Evolutionary conservation across 257 asterid species (phyloP).

Genomic region (Scutellaria barbata): DNA sequence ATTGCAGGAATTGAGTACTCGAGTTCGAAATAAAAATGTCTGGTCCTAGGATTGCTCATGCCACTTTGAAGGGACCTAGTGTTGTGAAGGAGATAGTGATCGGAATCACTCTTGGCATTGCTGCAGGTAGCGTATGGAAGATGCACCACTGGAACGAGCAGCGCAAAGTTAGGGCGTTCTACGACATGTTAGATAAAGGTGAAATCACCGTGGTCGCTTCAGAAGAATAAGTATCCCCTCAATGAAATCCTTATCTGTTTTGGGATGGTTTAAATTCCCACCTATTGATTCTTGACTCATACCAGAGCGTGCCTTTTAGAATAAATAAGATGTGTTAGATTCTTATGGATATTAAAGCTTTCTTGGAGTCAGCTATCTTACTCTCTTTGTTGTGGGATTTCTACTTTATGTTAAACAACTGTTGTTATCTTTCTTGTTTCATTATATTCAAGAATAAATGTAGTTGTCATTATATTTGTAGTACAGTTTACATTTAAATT

Average conservation of each 20-base stretch:
- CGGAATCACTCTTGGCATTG: slow-evolving; percentile 58
- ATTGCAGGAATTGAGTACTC: slow-evolving; percentile 37
- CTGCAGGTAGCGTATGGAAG: slow-evolving; percentile 74
- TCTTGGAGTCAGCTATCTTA: neutral
- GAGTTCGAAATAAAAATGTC: slow-evolving; percentile 51
- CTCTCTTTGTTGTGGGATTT: neutral
- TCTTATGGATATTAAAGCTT: slow-evolving; percentile 5
- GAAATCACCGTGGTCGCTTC: slow-evolving; percentile 63
- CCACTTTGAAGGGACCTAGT: slow-evolving; percentile 73
- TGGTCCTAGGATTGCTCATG: slow-evolving; percentile 72
- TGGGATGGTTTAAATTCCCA: slow-evolving; percentile 24
- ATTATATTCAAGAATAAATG: neutral
- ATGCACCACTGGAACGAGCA: slow-evolving; percentile 90
- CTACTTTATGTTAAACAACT: neutral
- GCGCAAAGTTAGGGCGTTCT: slow-evolving; percentile 61
- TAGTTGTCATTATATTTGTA: neutral
- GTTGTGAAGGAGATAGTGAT: slow-evolving; percentile 73
- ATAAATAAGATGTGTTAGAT: slow-evolving; percentile 42
- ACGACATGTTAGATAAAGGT: slow-evolving; percentile 71
- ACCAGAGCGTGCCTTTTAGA: slow-evolving; percentile 29
- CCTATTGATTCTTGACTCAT: slow-evolving; percentile 35
- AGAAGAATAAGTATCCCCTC: slow-evolving; percentile 50
- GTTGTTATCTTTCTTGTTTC: neutral
- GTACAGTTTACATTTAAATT: too few species aligned
- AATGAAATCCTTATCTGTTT: slow-evolving; percentile 20